Conservation (phyloP, 225 moss, liverwort and hornwort species). For the Anthoceros angustus region DNA sequence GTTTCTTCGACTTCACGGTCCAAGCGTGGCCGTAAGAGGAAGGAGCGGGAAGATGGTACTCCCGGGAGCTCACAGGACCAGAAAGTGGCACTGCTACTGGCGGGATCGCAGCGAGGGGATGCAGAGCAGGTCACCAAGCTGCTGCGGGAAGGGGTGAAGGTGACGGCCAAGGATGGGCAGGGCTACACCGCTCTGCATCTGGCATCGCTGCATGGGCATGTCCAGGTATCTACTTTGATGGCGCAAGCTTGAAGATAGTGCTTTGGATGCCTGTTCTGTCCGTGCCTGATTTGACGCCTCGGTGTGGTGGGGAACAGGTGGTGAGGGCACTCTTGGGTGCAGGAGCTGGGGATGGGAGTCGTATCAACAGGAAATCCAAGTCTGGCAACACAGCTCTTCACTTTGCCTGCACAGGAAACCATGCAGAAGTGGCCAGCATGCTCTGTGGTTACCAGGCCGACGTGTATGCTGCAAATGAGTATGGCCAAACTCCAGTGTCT, state of each 20-base stretch:
- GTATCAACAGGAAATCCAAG: conserved; percentile 53
- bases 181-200: conserved; percentile 87
- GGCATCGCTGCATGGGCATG: conserved; percentile 86
- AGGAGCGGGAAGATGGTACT: neutral
- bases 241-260: neutral
- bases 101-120: conserved; percentile 57
- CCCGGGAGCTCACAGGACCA: neutral
- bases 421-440: conserved; percentile 56
- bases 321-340: conserved; percentile 69
- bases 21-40: neutral
- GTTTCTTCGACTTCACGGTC: neutral
- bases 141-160: conserved; percentile 32
- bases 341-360: conserved; percentile 85
- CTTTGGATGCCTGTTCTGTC: neutral
- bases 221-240: conserved; percentile 17
- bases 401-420: conserved; percentile 73
- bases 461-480: conserved; percentile 57
- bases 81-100: conserved; percentile 19
- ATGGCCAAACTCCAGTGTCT: conserved; percentile 72
- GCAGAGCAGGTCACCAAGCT: conserved; percentile 40
- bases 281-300: conserved; percentile 12
- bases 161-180: conserved; percentile 56
- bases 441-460: conserved; percentile 73
- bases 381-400: conserved; percentile 78
- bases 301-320: conserved; percentile 37